phyloP scores from a whole-genome alignment of 176 grass and related monocot species.

The Pontederia crassipes region DNA sequence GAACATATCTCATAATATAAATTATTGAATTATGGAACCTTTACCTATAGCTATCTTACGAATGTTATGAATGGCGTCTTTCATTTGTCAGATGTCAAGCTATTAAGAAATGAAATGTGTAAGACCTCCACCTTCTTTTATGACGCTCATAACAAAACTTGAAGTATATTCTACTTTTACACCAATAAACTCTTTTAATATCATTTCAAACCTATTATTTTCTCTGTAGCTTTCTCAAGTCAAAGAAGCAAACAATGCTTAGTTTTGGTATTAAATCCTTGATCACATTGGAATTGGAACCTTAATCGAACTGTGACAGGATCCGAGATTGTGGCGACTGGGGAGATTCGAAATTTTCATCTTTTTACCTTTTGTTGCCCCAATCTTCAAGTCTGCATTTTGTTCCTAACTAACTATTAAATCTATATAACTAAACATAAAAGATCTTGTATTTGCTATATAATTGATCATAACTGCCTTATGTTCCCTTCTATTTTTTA shows the following conservation, averaged over 20 bases:
- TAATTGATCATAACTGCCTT: too few relatives aligned
- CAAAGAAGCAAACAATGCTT: conserved; percentile 58
- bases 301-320: too few relatives aligned
- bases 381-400: too few relatives aligned
- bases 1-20: background rate
- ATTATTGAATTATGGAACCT: background rate
- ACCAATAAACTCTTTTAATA: background rate
- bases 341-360: too few relatives aligned
- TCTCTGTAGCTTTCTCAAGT: conserved; percentile 30
- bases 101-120: conserved; percentile 80
- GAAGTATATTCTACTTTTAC: conserved; percentile 19
- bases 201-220: background rate
- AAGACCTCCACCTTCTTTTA: conserved; percentile 63
- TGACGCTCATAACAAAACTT: conserved; percentile 54
- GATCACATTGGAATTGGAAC: conserved; percentile 9
- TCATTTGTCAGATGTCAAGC: conserved; percentile 48
- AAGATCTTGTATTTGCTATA: too few relatives aligned
- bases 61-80: background rate
- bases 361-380: too few relatives aligned
- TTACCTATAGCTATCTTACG: background rate
- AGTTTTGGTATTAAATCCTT: conserved; percentile 49
- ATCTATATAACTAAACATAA: too few relatives aligned
- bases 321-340: too few relatives aligned
- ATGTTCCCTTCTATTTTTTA: too few relatives aligned
- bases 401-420: too few relatives aligned